Evolutionary conservation across 768 basidiomycete species (phyloP), one percentile per base, ranked within the genome.

Genomic region (Bullera alba): DNA sequence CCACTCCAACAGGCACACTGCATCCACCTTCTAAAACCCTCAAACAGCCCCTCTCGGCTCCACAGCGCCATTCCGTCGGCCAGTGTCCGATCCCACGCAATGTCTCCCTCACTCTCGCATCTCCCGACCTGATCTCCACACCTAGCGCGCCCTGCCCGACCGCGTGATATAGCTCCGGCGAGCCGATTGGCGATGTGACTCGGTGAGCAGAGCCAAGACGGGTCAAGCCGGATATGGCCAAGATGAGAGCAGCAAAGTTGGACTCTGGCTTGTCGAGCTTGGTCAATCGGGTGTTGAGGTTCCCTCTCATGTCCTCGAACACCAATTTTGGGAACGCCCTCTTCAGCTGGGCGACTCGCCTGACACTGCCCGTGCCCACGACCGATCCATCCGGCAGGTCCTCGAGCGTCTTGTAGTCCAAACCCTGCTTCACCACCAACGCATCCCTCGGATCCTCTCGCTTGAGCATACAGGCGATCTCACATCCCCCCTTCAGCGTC

Each of bases 1-100:
- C 75, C 25, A 88, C 83, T 3, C 92, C 93, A 15, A 99, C 91
- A 2, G 93, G 93, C 0, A 99, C 92, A 54, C 87, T 91, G 74
- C 95, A 99, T 22, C 95, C 95, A 25, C 95, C 95, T 73, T 97
- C 95, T 46, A 97, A 77, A 21, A 84, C 83, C n/a, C 84, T 78
- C 56, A 97, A 76, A 72, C 86, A 85, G 1, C 85, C 86, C 14
- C 95, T 81, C 73, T 99, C 95, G 1, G 90, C 89, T 22, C 79
- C 75, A 63, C 85, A 87, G 48, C 66, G 75, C 83, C 83, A 88
- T 41, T 82, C 78, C 0, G 89, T 90, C 68, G 79, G 77, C 75
- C 82, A 80, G 68, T 95, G 86, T 1, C 81, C 87, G 41, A 91
- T 70, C 22, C 76, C 76, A 28, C 78, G 74, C 68, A 90, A 83